Conservation (phyloP, 2,329 filamentous ascomycete species). For the Fusarium tanahbumbuense region DNA sequence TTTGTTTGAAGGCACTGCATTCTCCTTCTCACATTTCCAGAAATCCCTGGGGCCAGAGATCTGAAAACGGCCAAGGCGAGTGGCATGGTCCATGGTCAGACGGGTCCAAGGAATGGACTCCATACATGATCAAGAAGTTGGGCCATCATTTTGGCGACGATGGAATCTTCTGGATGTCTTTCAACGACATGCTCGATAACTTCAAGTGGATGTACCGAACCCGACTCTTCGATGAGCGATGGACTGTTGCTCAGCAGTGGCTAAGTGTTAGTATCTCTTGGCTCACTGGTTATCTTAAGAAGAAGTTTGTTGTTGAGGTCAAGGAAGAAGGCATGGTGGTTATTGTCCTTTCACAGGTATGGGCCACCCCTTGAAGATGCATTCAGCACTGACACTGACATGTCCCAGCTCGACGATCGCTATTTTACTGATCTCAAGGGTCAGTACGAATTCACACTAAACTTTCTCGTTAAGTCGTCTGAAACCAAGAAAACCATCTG, state of each 20-base stretch:
- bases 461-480: slow-evolving; percentile 55
- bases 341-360: slow-evolving; percentile 56
- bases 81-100: slow-evolving; percentile 81
- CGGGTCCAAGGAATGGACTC: slow-evolving; percentile 78
- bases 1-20: not conserved
- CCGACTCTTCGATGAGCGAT: slow-evolving; percentile 59
- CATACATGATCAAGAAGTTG: slow-evolving; percentile 76
- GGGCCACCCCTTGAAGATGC: not conserved
- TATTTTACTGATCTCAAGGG: slow-evolving; percentile 60
- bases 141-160: slow-evolving; percentile 76
- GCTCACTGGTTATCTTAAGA: slow-evolving; percentile 59
- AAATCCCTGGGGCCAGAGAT: slow-evolving; percentile 76
- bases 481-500: slow-evolving; percentile 34
- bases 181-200: slow-evolving; percentile 57
- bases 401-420: slow-evolving; percentile 56
- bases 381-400: slow-evolving; percentile 15
- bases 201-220: slow-evolving; percentile 60
- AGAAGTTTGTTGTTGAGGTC: slow-evolving; percentile 58
- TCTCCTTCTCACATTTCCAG: slow-evolving; percentile 51
- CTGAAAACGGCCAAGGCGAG: slow-evolving; percentile 59
- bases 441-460: slow-evolving; percentile 56
- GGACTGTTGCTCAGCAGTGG: slow-evolving; percentile 60
- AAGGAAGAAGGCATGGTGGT: slow-evolving; percentile 57
- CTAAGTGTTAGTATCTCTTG: slow-evolving; percentile 57
- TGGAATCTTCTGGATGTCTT: slow-evolving; percentile 64